Conservation (phyloP, 352 stramenopile species). For the Pythium periplocum region DNA sequence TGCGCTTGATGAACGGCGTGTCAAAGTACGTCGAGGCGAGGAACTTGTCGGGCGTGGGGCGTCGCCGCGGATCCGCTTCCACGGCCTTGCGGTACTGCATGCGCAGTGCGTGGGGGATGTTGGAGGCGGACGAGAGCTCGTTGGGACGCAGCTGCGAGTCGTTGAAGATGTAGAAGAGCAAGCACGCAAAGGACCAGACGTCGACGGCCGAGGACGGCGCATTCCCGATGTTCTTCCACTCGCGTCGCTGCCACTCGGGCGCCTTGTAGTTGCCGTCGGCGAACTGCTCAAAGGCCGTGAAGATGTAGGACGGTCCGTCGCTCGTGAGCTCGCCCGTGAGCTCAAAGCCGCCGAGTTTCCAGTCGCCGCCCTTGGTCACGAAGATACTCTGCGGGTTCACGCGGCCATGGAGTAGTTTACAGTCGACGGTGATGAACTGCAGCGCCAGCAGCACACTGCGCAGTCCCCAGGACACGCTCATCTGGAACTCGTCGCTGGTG, state of each 20-base stretch:
- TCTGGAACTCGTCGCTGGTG: slow-evolving; percentile 63
- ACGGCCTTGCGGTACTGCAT: slow-evolving; percentile 82
- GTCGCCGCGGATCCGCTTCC: slow-evolving; percentile 45
- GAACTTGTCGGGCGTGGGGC: slow-evolving; percentile 84
- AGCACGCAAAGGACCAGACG: slow-evolving; percentile 71
- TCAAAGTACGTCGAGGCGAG: slow-evolving; percentile 89
- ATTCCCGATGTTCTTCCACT: slow-evolving; percentile 60
- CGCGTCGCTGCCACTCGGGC: slow-evolving; percentile 78
- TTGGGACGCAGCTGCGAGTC: slow-evolving; percentile 49
- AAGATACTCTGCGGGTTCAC: slow-evolving; percentile 90
- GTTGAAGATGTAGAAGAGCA: slow-evolving; percentile 80
- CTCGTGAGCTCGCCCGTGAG: slow-evolving; percentile 83
- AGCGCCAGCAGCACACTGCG: slow-evolving; percentile 91
- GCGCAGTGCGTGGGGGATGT: slow-evolving; percentile 59
- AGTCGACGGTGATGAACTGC: slow-evolving; percentile 92
- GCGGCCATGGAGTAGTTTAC: slow-evolving; percentile 91
- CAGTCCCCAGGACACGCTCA: slow-evolving; percentile 91
- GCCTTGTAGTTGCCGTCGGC: slow-evolving; percentile 73
- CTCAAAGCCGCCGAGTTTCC: slow-evolving; percentile 93
- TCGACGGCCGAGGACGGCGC: slow-evolving; percentile 55
- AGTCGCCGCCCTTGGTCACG: slow-evolving; percentile 94
- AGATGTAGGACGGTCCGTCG: slow-evolving; percentile 74
- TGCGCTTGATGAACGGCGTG: slow-evolving; percentile 90
- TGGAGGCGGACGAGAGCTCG: slow-evolving; percentile 52
- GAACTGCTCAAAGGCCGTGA: slow-evolving; percentile 82